Evolutionary conservation across 495 filamentous ascomycete species (phyloP), one percentile per base, ranked within the genome.

Genomic region (Penicillium pulvis): DNA sequence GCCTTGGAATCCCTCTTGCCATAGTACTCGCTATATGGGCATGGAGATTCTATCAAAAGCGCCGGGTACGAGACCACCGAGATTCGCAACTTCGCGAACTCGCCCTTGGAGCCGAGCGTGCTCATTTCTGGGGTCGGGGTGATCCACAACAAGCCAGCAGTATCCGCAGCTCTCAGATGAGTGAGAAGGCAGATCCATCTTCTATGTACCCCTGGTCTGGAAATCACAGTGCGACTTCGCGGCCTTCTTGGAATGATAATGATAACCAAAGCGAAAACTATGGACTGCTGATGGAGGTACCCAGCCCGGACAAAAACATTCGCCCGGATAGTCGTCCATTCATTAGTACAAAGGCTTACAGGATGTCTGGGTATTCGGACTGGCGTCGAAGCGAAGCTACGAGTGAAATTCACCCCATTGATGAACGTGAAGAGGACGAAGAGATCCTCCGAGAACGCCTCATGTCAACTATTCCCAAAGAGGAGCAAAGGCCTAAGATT

Each of bases 341-440:
- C 17, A 47, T 64, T 33, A 64, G 58, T 41, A 42, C 56, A 9
- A 57, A 64, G 45, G 26, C 69, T 11, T 71, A 70, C 26, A 64
- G 71, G 36, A 63, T 62, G 2, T 62, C 70, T 0, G 57, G 59
- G 16, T 79, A 78, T 60, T 76, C 80, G 36, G 83, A 84, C 26
- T 73, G 66, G 42, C 72, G 78, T 33, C 73, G 74, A 44, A 74
- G 75, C 28, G 76, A 79, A 24, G 72, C 71, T 6, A 73, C 77
- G 31, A 80, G 83, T 20, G 71, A 76, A 41, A 87, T 87, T 19
- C 83, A 86, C 58, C 81, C 84, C 5, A 90, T 91, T 67, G 79
- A 85, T n/a, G 88, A 91, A 70, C 78, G 75, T 6, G 92, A 96
- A 42, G 90, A 92, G 51, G 85, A 83, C 31, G 79, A 79, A 35